A percentile compares a stretch with the other conserved stretches of the same genome.
These are phyloP conservation scores for Peterozyma toletana DNA, from an alignment of 805 yeast genomes.

Conservation along the genomic window DNA sequence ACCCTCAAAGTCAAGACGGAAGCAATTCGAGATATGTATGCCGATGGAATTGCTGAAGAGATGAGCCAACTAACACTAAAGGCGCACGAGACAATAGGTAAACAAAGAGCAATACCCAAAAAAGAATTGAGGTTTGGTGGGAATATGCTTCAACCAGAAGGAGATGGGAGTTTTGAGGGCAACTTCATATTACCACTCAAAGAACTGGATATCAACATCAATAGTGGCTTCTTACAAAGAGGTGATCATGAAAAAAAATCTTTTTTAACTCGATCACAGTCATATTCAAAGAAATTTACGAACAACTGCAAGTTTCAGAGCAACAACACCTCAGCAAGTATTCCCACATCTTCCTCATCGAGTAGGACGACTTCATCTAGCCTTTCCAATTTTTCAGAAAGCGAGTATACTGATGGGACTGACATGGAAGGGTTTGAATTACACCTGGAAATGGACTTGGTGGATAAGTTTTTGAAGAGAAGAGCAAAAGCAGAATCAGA, in stretches of 20 bases:
- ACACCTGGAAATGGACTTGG: constrained; percentile 5
- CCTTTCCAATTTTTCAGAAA: constrained; percentile 4
- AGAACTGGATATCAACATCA: too few relatives aligned
- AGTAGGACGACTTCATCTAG: constrained; percentile 5
- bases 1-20: too few relatives aligned
- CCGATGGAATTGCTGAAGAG: too few relatives aligned
- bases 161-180: too few relatives aligned
- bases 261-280: not conserved
- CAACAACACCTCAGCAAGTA: not conserved
- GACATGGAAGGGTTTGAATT: constrained; percentile 8
- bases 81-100: too few relatives aligned
- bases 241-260: constrained; percentile 23
- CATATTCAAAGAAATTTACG: not conserved
- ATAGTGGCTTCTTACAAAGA: constrained; percentile 32
- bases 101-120: too few relatives aligned
- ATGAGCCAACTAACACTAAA: too few relatives aligned
- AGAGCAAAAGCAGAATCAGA: constrained; percentile 5
- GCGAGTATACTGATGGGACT: constrained; percentile 6
- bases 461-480: constrained; percentile 5
- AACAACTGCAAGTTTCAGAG: not conserved
- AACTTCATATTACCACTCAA: too few relatives aligned
- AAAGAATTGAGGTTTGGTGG: too few relatives aligned
- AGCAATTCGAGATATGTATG: too few relatives aligned
- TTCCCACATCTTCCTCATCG: constrained; percentile 1
- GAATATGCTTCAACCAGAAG: too few relatives aligned